A percentile compares a stretch with the other conserved stretches of the same genome.
Evolutionary conservation across 2,329 filamentous ascomycete species (phyloP).

Genomic region (Xylariaceae sp.): DNA sequence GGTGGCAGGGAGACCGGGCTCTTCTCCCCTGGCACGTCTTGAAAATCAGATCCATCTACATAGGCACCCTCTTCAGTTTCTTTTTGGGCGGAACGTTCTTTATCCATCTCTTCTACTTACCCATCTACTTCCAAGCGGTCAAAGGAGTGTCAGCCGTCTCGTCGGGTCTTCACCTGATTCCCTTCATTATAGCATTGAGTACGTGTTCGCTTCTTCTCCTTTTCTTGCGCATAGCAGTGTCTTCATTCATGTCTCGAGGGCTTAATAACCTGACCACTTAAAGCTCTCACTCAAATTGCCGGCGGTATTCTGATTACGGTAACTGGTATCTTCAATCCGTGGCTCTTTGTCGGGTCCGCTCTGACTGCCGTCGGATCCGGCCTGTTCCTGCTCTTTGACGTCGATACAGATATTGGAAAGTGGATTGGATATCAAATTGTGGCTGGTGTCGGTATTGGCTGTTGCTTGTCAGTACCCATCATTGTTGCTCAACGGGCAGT

Average conservation of each 20-base stretch:
- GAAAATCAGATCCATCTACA: constrained; percentile 26
- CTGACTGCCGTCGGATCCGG: neutral
- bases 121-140: constrained; percentile 19
- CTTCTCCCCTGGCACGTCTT: constrained; percentile 30
- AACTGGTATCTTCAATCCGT: neutral
- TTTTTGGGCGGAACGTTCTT: constrained; percentile 1
- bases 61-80: constrained; percentile 9
- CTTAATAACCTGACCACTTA: too few species aligned
- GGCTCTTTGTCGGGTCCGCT: neutral
- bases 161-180: constrained; percentile 12
- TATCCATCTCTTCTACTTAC: constrained; percentile 4
- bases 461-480: too few species aligned
- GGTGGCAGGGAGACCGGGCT: constrained; percentile 30
- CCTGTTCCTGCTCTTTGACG: neutral
- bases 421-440: neutral
- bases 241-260: too few species aligned
- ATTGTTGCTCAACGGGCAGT: too few species aligned
- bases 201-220: too few species aligned
- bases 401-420: neutral
- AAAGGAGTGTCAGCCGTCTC: constrained; percentile 5
- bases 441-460: neutral
- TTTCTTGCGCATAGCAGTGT: too few species aligned
- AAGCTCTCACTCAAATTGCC: neutral
- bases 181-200: constrained; percentile 5
- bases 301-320: neutral